phyloP scores from a whole-genome alignment of 306 rosid genomes.

The Datisca glomerata region DNA sequence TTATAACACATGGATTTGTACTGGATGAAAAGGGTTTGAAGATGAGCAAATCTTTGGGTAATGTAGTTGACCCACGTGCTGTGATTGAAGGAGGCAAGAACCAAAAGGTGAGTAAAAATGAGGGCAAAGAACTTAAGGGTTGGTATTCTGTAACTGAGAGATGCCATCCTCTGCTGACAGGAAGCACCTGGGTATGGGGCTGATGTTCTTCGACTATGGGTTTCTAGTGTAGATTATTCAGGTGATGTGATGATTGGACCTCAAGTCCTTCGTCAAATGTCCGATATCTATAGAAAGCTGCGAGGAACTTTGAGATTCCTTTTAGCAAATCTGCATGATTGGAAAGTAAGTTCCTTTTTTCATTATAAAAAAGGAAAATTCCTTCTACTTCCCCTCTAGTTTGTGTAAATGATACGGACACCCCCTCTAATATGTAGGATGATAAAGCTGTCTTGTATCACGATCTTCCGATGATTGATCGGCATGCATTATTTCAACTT shows the following conservation, averaged over 20 bases:
- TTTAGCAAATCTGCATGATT: constrained; percentile 95
- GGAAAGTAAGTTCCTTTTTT: constrained; percentile 51
- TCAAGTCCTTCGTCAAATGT: constrained; percentile 96
- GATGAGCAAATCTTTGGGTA: constrained; percentile 99
- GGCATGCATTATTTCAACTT: constrained; percentile 81
- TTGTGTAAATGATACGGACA: too few relatives aligned
- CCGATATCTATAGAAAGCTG: constrained; percentile 86
- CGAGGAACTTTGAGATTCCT: constrained; percentile 98
- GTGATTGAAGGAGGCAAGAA: constrained; percentile 97
- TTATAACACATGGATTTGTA: constrained; percentile 91
- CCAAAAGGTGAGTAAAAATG: constrained; percentile 47
- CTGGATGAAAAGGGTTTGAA: constrained; percentile 95
- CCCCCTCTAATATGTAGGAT: too few relatives aligned
- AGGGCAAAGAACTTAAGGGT: too few relatives aligned
- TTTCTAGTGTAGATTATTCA: constrained; percentile 95
- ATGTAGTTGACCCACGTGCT: constrained; percentile 74
- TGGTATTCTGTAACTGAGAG: too few relatives aligned
- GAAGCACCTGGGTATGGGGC: constrained; percentile 96
- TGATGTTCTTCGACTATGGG: constrained; percentile 95
- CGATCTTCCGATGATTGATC: constrained; percentile 87
- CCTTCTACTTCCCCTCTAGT: too few relatives aligned
- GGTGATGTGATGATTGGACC: constrained; percentile 82
- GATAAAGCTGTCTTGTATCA: constrained; percentile 53
- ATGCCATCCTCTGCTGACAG: constrained; percentile 32
- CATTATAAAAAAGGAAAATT: too few relatives aligned